These are phyloP conservation scores for Populus hybrid DNA, from an alignment of 441 rosid species.

Conservation along the genomic window DNA sequence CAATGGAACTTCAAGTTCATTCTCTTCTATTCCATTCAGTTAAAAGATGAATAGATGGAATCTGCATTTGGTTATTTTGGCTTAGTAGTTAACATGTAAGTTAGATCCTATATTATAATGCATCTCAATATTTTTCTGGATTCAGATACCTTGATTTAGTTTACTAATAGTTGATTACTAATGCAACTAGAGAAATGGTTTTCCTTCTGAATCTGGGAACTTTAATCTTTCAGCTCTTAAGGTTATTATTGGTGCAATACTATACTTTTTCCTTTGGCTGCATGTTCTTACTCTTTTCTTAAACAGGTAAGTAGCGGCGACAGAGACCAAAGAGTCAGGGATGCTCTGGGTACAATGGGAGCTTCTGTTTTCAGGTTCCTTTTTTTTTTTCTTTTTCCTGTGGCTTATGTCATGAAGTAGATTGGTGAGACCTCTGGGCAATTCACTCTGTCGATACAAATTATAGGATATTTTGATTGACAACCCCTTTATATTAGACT, in stretches of 20 bases:
- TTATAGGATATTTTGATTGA: too few relatives aligned
- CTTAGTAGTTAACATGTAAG: too few relatives aligned
- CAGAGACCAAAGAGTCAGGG: constrained; percentile 76
- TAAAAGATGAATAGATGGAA: too few relatives aligned
- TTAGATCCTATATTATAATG: not conserved
- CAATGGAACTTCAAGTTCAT: not conserved
- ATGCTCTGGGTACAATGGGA: constrained; percentile 89
- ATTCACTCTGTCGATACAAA: not conserved
- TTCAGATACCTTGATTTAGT: not conserved
- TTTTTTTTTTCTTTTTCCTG: constrained; percentile 10
- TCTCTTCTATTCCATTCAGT: not conserved
- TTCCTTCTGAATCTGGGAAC: not conserved
- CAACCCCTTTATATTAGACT: too few relatives aligned
- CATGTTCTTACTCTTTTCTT: constrained; percentile 12
- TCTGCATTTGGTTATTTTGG: too few relatives aligned
- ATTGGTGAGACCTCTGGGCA: not conserved
- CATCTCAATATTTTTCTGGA: not conserved
- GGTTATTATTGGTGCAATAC: not conserved
- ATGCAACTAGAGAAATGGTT: not conserved
- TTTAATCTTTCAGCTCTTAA: not conserved
- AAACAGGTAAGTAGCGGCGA: constrained; percentile 73
- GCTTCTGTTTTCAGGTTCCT: constrained; percentile 94
- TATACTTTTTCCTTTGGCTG: not conserved
- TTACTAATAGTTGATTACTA: not conserved
- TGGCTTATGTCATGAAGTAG: not conserved